Conservation (phyloP, 345 rosid genomes). For the Gossypium bickii region DNA sequence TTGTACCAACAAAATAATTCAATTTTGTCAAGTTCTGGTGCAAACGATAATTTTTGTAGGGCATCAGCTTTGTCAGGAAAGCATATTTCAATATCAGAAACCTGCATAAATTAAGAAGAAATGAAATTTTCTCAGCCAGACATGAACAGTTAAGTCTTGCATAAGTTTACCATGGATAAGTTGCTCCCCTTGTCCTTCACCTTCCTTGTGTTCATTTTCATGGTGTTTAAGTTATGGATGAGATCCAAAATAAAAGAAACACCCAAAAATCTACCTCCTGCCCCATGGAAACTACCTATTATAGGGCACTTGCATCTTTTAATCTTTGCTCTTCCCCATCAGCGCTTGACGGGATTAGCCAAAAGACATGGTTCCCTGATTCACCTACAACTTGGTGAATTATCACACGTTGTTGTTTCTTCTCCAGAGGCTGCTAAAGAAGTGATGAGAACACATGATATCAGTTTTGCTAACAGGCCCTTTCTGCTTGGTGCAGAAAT, state of each 20-base stretch:
- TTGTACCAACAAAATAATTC: no score
- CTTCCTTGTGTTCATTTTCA: background rate
- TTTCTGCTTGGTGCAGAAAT: background rate
- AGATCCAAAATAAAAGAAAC: background rate
- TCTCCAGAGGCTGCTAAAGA: conserved; percentile 24
- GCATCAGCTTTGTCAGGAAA: no score
- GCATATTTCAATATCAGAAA: no score
- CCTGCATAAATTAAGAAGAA: no score
- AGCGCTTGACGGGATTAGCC: conserved; percentile 20
- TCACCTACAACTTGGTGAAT: conserved; percentile 32
- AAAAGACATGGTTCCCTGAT: conserved; percentile 26
- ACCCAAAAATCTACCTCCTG: conserved; percentile 25
- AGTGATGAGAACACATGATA: conserved; percentile 33
- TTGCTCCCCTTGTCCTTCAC: background rate
- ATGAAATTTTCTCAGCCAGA: background rate
- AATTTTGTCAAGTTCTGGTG: no score
- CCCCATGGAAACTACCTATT: conserved; percentile 33
- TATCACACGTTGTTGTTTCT: conserved; percentile 23
- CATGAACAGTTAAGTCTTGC: background rate
- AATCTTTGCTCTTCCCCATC: conserved; percentile 19
- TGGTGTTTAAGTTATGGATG: background rate
- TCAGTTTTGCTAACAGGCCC: conserved; percentile 30
- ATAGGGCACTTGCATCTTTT: conserved; percentile 35
- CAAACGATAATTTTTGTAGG: no score
- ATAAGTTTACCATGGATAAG: background rate